These are phyloP conservation scores for Penicillium desertorum DNA, from an alignment of 495 filamentous ascomycete genomes.

Conservation along the genomic window DNA sequence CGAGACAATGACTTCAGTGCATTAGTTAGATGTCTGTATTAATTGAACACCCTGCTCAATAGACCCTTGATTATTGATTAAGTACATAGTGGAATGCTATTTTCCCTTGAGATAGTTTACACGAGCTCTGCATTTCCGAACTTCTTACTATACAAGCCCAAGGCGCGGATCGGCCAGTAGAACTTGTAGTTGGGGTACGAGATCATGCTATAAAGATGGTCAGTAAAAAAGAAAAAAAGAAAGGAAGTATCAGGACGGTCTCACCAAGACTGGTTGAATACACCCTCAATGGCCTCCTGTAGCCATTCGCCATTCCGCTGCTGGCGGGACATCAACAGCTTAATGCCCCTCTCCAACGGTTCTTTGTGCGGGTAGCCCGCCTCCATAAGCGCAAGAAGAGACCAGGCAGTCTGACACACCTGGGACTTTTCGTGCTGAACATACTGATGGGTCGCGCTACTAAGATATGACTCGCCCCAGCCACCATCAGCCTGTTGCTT, in stretches of 20 bases:
- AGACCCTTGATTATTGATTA: conserved; percentile 19
- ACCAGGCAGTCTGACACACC: conserved; percentile 94
- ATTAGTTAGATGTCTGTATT: not conserved
- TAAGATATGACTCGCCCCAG: conserved; percentile 93
- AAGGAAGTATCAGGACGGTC: conserved; percentile 36
- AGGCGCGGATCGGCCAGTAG: conserved; percentile 87
- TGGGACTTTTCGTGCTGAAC: conserved; percentile 65
- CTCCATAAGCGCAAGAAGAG: conserved; percentile 78
- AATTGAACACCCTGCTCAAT: not conserved
- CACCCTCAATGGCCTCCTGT: conserved; percentile 93
- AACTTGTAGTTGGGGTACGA: conserved; percentile 99
- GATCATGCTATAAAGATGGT: conserved; percentile 69
- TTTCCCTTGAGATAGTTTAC: conserved; percentile 8
- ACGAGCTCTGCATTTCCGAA: conserved; percentile 64
- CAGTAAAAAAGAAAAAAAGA: conserved; percentile 68
- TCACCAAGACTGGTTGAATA: conserved; percentile 96
- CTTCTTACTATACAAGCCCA: conserved; percentile 79
- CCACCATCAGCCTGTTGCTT: conserved; percentile 87
- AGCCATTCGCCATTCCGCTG: conserved; percentile 88
- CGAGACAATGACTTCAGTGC: too few species aligned
- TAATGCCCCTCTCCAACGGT: conserved; percentile 71
- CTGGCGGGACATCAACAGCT: conserved; percentile 82
- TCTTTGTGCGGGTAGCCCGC: conserved; percentile 76
- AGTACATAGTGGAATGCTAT: conserved; percentile 1
- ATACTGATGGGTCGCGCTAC: conserved; percentile 62